phyloP scores from a whole-genome alignment of 257 asterid species.

The Thymus mandschuricus region DNA sequence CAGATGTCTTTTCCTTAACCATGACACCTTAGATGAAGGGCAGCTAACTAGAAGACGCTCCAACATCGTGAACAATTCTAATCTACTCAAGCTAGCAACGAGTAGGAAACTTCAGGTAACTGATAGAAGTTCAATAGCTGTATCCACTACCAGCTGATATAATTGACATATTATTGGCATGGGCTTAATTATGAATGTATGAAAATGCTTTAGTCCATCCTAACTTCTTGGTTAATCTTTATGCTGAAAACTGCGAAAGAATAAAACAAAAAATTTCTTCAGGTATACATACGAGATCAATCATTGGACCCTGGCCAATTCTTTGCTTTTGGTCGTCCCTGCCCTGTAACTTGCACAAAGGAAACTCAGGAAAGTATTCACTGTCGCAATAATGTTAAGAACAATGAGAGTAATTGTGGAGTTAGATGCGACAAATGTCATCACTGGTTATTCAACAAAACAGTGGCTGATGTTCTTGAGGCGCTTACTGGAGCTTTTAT shows the following conservation, averaged over 20 bases:
- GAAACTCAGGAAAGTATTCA: constrained; percentile 64
- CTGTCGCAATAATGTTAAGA: constrained; percentile 38
- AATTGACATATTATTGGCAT: background rate
- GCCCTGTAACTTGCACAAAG: constrained; percentile 64
- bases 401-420: constrained; percentile 43
- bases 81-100: constrained; percentile 65
- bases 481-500: constrained; percentile 93
- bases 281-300: constrained; percentile 93
- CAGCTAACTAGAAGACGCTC: constrained; percentile 92
- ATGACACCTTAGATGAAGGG: constrained; percentile 83
- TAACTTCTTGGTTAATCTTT: constrained; percentile 24
- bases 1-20: constrained; percentile 78
- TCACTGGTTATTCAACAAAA: constrained; percentile 87
- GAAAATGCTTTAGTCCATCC: background rate
- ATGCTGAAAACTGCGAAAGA: constrained; percentile 9
- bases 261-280: constrained; percentile 27
- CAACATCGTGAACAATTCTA: constrained; percentile 73
- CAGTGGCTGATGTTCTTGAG: constrained; percentile 90
- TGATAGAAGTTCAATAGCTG: constrained; percentile 25
- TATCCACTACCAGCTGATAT: background rate
- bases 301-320: constrained; percentile 71
- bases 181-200: constrained; percentile 11
- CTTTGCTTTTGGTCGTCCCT: constrained; percentile 78
- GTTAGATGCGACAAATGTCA: constrained; percentile 83
- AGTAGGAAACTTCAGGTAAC: constrained; percentile 79